Base-by-base conservation (phyloP, 257 asterid species). In the Hygrophila difformis region DNA sequence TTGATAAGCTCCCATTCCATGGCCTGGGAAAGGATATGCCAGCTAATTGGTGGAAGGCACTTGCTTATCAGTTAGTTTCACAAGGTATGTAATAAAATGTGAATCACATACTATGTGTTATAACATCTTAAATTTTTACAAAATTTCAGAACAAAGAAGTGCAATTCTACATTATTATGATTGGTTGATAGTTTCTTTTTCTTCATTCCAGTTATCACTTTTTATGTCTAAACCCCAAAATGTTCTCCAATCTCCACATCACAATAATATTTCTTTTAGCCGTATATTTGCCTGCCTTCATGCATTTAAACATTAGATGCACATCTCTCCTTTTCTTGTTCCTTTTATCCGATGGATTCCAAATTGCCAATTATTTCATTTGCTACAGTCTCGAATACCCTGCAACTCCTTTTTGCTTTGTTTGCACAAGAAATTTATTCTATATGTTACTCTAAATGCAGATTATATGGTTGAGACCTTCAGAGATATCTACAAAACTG, bases 11-110 rank as follows among this genome's bases (percentile, higher is more conserved):
- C 63, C 95, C 94, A 31, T 78, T 76, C 71, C 95, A 88, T 60
- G 93, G 97, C 51, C 69, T 84, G 48, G 97, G 97, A 46, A 88
- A 75, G 70, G 89, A 88, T 59, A 66, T 72, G 64, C 64, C 95
- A 51, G 84, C 87, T 56, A 76, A 88, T 75, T 78, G 95, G 95
- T 88, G 97, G 97, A 88, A 88, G 61, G 83, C 76, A 49, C 79
- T 88, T 50, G 89, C 82, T 51, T 61, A 61, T 65, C 95, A 84
- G 67, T 64, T 88, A 68, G 76, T 84, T 61, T 65, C 88, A 60
- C 78, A 47, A 40, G 94, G 95, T 84, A 68, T 60, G 56, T 55
- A 21, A n/a, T n/a, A n/a, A n/a, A n/a, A 53, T 28, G 21, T 53
- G 7, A 51, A 40, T 47, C 42, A 48, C 31, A 26, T n/a, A n/a